phyloP scores from a whole-genome alignment of 495 filamentous ascomycete genomes.

The Gamarada debralockiae region DNA sequence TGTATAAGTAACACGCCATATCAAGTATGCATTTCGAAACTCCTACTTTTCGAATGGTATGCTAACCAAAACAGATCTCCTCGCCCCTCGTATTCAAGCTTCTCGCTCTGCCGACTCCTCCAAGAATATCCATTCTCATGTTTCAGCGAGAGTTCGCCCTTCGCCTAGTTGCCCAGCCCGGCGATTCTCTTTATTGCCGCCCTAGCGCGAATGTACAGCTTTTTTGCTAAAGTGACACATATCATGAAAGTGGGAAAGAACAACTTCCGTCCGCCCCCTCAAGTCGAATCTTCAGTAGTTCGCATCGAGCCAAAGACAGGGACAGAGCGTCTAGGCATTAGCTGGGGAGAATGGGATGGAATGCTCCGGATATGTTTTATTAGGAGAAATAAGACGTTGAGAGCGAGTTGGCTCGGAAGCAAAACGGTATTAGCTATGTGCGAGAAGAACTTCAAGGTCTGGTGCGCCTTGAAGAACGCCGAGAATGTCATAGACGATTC shows the following conservation, averaged over 20 bases:
- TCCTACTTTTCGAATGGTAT: neutral
- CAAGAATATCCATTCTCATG: conserved; percentile 78
- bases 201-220: conserved; percentile 83
- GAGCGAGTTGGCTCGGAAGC: conserved; percentile 67
- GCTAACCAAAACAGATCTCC: conserved; percentile 58
- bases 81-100: conserved; percentile 88
- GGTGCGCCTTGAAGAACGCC: conserved; percentile 77
- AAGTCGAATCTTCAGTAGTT: conserved; percentile 78
- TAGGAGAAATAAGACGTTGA: conserved; percentile 63
- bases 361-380: conserved; percentile 77
- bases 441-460: conserved; percentile 78
- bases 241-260: conserved; percentile 81
- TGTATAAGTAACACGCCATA: conserved; percentile 92
- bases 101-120: conserved; percentile 63
- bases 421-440: conserved; percentile 73
- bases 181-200: conserved; percentile 80
- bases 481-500: conserved; percentile 47
- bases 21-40: conserved; percentile 37
- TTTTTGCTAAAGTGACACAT: conserved; percentile 84
- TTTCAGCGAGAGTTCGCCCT: conserved; percentile 75
- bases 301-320: conserved; percentile 71
- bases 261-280: conserved; percentile 88
- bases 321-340: conserved; percentile 65
- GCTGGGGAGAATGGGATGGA: conserved; percentile 90
- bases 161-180: conserved; percentile 68